Evolutionary conservation across 129 eudicot genomes (phyloP), one percentile per base, ranked within the genome.

Genomic region (Daucus carota): DNA sequence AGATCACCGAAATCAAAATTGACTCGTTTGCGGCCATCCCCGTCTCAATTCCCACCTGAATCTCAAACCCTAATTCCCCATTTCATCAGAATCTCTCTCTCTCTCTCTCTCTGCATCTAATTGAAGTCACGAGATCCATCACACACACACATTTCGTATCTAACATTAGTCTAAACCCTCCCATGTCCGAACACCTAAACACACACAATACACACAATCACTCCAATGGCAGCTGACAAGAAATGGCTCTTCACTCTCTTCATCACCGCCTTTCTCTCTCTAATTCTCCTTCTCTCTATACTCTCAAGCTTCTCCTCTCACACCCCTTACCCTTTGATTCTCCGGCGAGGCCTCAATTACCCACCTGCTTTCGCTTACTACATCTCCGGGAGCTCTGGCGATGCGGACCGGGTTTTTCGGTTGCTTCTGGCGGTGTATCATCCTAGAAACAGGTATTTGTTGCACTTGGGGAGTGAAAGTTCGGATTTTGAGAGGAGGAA

Each of bases 281-380:
- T 90, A 22, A 54, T 93, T 8, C 63, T 93, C 4, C 86, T 93
- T 69, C 36, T 93, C 57, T 90, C 90, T 17, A 73, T 88, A 42
- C 85, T 93, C 76, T 82, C 80, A 38, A 90, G 89, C 82, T 3
- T 77, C 88, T 15, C 81, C 68, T 77, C 80, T 57, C 59, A 96
- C 93, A 28, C 81, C 83, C 54, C 86, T 81, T 73, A 57, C 6
- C 45, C 86, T 40, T 67, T 87, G 11, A 29, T 84, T 57, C 83
- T 86, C 38, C 89, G 81, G 73, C 90, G 86, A 46, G 97, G 96
- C 8, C 74, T 81, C 26, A 86, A 86, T 32, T 81, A 84, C 82
- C 98, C 97, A 3, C 98, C 98, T 70, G 80, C 98, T 26, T 93
- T 93, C 34, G 96, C 91, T 13, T 93, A 93, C 75, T 90, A 87